phyloP scores from a whole-genome alignment of 129 eudicot genomes.

The Rutidosis leptorrhynchoides region DNA sequence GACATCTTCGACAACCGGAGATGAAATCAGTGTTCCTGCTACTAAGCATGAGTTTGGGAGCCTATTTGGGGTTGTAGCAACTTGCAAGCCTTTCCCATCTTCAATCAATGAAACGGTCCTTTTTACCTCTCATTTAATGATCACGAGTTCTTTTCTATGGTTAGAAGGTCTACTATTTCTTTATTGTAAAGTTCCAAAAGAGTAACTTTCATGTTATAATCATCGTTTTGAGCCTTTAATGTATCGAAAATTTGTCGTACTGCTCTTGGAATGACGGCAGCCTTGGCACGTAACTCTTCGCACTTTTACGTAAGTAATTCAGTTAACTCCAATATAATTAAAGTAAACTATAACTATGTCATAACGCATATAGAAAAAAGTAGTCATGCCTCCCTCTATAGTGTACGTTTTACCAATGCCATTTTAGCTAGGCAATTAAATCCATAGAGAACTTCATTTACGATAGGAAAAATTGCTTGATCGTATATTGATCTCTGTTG shows the following conservation, averaged over 20 bases:
- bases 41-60: no score
- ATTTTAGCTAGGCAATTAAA: constrained; percentile 86
- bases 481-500: constrained; percentile 82
- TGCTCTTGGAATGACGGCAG: constrained; percentile 92
- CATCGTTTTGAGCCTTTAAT: constrained; percentile 75
- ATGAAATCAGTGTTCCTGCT: no score
- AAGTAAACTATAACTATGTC: constrained; percentile 9
- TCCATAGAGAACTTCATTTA: constrained; percentile 76
- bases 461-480: constrained; percentile 81
- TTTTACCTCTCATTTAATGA: constrained; percentile 54
- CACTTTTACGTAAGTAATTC: constrained; percentile 31
- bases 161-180: constrained; percentile 69
- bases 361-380: neutral
- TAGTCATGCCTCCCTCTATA: constrained; percentile 82
- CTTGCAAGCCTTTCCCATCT: constrained; percentile 94
- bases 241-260: constrained; percentile 82
- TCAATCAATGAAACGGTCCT: constrained; percentile 76
- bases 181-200: constrained; percentile 82
- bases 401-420: constrained; percentile 90
- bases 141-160: constrained; percentile 58
- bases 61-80: no score
- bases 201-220: constrained; percentile 81
- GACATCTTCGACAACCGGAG: no score
- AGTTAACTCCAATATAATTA: neutral
- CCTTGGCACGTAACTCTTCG: constrained; percentile 81